Evolutionary conservation across 1,139 yeast genomes (phyloP), one percentile per base, ranked within the genome.

Genomic region (Saccharomycopsis hybrid): DNA sequence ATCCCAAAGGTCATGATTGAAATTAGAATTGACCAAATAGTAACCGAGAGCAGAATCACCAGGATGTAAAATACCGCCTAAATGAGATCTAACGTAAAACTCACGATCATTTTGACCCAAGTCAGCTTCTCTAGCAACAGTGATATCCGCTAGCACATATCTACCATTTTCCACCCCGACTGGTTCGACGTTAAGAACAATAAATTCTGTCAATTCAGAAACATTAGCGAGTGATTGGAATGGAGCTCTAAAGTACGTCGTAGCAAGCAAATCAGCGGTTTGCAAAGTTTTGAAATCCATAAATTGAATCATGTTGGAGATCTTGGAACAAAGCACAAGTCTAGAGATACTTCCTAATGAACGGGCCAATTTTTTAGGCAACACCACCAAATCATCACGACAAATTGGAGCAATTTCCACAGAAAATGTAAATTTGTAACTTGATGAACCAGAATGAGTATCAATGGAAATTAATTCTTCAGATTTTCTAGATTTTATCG

Each of bases 361-460:
- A 57, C 82, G 79, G 2, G 99, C 98, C 56, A 92, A 67, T 59
- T 81, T 81, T 61, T 80, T 78, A 32, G 98, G 98, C 56, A 94
- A 73, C 44, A 90, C 85, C 33, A 94, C 95, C 59, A 94, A 76
- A 64, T 94, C 98, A 64, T 92, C 99, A 65, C 95, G 84, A 76
- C 98, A 94, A 46, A 94, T 81, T n/a, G 98, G 98, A 2, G 88
- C 96, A 58, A 92, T 81, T 69, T 92, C 99, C 41, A 90, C 87
- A 13, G 97, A 89, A 63, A 75, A 90, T 7, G 97, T 78, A 65
- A 92, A 94, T 68, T 92, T 92, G 71, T 88, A 92, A 53, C 82
- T 78, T 36, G 94, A 81, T 18, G 85, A 75, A 59, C 96, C 95
- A 1, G 96, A 82, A 60, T 92, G 98, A 42, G 88, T 88, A 72